phyloP scores from a whole-genome alignment of 495 filamentous ascomycete species.

The Bathelium albidoporum region DNA sequence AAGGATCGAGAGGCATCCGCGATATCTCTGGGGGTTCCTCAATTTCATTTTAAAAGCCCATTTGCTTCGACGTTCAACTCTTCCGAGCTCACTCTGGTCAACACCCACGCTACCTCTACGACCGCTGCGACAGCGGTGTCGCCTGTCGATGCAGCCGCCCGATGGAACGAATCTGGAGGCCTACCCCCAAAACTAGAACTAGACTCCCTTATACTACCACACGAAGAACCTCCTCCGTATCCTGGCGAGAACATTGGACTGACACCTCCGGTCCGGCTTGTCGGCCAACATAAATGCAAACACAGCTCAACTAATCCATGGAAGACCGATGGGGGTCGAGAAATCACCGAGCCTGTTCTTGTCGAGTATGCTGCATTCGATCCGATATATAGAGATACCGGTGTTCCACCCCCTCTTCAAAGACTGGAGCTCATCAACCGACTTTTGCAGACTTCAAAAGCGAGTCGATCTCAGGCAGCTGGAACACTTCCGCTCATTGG shows the following conservation, averaged over 20 bases:
- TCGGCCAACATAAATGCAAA: slow-evolving; percentile 27
- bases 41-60: slow-evolving; percentile 2
- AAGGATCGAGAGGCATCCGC: slow-evolving; percentile 14
- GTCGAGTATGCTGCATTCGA: slow-evolving; percentile 60
- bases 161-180: background rate
- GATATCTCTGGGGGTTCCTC: background rate
- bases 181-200: slow-evolving; percentile 26
- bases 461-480: slow-evolving; percentile 43
- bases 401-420: slow-evolving; percentile 51
- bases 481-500: slow-evolving; percentile 63
- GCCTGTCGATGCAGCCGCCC: slow-evolving; percentile 3
- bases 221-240: slow-evolving; percentile 33
- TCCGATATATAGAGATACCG: slow-evolving; percentile 50
- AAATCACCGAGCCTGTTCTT: slow-evolving; percentile 41
- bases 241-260: slow-evolving; percentile 22
- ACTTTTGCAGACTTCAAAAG: slow-evolving; percentile 35
- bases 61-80: slow-evolving; percentile 13
- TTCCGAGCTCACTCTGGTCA: slow-evolving; percentile 19
- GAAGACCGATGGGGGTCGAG: slow-evolving; percentile 27
- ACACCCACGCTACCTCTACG: slow-evolving; percentile 10
- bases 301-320: slow-evolving; percentile 31
- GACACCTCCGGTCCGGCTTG: slow-evolving; percentile 21
- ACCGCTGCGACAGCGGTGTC: slow-evolving; percentile 6
- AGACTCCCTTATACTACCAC: slow-evolving; percentile 24
- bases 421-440: slow-evolving; percentile 53